These are phyloP conservation scores for Heterobasidion annosum DNA, from an alignment of 1,284 basidiomycete genomes.

Conservation along the genomic window DNA sequence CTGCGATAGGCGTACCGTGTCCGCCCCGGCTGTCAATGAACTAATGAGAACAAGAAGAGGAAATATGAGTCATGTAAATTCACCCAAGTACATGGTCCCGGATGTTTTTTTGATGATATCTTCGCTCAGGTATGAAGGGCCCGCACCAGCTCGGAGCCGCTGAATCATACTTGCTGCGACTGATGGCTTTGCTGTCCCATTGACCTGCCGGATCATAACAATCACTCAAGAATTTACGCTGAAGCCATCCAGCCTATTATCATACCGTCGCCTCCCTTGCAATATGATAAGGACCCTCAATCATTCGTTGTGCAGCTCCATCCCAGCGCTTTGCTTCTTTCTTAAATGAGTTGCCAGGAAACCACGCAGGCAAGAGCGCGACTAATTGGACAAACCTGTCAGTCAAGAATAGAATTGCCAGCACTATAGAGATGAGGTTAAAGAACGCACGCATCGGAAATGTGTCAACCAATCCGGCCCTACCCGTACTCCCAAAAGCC, in stretches of 20 bases:
- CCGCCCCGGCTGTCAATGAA: not conserved
- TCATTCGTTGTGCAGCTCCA: conserved; percentile 15
- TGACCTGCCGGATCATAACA: too few species aligned
- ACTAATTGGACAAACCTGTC: too few species aligned
- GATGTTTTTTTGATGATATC: too few species aligned
- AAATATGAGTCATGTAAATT: too few species aligned
- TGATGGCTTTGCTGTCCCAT: too few species aligned
- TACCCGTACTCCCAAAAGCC: conserved; percentile 16
- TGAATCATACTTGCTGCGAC: too few species aligned
- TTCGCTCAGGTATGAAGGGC: too few species aligned
- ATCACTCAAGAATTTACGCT: not conserved
- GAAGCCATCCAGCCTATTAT: not conserved
- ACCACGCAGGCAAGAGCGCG: conserved; percentile 24
- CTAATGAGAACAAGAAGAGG: too few species aligned
- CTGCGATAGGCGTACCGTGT: not conserved
- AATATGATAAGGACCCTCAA: conserved; percentile 23
- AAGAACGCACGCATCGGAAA: conserved; percentile 17
- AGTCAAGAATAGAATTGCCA: conserved; percentile 17
- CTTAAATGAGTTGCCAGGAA: conserved; percentile 38
- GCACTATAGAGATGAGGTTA: conserved; percentile 15
- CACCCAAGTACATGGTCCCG: too few species aligned
- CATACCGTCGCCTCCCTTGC: conserved; percentile 20
- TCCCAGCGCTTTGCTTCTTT: conserved; percentile 34
- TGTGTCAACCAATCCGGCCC: conserved; percentile 18
- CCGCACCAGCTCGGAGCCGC: too few species aligned